Conservation (phyloP, 1,284 basidiomycete species). For the Trichosporon faecale region DNA sequence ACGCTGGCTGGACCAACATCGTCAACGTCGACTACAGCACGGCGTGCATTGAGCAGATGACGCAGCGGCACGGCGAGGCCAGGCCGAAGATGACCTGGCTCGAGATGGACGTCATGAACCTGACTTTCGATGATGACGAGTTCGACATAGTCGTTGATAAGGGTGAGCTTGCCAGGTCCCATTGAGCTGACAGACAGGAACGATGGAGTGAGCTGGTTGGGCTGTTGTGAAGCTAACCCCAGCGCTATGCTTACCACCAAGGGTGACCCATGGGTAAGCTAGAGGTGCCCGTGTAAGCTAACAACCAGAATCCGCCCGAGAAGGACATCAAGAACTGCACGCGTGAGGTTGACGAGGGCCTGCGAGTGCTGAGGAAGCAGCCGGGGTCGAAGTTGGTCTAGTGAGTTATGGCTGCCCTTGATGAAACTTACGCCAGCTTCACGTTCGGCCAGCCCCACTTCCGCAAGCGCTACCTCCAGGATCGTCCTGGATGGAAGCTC, state of each 20-base stretch:
- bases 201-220: constrained; percentile 63
- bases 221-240: neutral
- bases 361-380: constrained; percentile 64
- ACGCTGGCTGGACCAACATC: constrained; percentile 79
- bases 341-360: constrained; percentile 73
- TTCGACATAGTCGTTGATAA: constrained; percentile 91
- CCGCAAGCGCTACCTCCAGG: constrained; percentile 63
- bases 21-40: constrained; percentile 82
- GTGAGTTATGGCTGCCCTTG: constrained; percentile 28
- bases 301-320: constrained; percentile 69
- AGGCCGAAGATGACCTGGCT: constrained; percentile 79
- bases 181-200: constrained; percentile 56
- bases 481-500: constrained; percentile 39
- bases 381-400: constrained; percentile 69
- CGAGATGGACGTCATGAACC: constrained; percentile 79
- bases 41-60: constrained; percentile 79
- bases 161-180: constrained; percentile 54
- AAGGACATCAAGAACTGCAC: constrained; percentile 72
- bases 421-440: constrained; percentile 50
- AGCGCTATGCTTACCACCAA: constrained; percentile 82
- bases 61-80: constrained; percentile 56
- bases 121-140: constrained; percentile 64
- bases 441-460: constrained; percentile 93
- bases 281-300: neutral
- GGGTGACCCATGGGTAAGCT: constrained; percentile 78